These are phyloP conservation scores for Anisodus tanguticus DNA, from an alignment of 257 asterid genomes.

Conservation along the genomic window DNA sequence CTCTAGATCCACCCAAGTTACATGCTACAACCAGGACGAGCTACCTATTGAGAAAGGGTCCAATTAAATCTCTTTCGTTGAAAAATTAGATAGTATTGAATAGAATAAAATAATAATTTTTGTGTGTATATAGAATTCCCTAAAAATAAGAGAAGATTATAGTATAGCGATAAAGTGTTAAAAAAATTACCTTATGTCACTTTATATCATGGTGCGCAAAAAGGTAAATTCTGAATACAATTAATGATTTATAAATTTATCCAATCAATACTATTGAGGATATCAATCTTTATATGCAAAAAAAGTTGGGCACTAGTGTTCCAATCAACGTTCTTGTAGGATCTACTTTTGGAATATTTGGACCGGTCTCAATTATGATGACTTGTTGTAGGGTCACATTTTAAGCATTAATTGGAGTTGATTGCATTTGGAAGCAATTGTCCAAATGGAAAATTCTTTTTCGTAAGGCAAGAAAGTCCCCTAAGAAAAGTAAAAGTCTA, in stretches of 20 bases:
- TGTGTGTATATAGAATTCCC: too few species aligned
- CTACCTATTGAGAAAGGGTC: neutral
- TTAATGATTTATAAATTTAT: neutral
- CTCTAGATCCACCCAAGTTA: neutral
- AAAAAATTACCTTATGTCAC: neutral
- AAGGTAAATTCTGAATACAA: neutral
- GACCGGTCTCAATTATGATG: neutral
- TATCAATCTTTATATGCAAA: neutral
- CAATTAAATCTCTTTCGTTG: neutral
- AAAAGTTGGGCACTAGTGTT: neutral
- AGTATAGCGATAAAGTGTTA: neutral
- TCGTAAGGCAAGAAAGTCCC: too few species aligned
- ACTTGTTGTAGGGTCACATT: neutral
- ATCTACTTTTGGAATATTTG: neutral
- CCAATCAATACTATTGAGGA: neutral
- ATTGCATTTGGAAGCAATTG: neutral
- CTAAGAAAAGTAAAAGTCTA: too few species aligned
- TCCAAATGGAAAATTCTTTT: neutral
- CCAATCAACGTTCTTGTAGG: neutral
- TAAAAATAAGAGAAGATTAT: neutral
- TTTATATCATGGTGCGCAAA: neutral
- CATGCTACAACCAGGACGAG: neutral
- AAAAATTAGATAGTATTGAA: neutral
- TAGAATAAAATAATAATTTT: too few species aligned
- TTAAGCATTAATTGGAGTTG: neutral